Evolutionary conservation across 1,139 yeast genomes (phyloP), one percentile per base, ranked within the genome.

Genomic region (Yamadazyma sp.): DNA sequence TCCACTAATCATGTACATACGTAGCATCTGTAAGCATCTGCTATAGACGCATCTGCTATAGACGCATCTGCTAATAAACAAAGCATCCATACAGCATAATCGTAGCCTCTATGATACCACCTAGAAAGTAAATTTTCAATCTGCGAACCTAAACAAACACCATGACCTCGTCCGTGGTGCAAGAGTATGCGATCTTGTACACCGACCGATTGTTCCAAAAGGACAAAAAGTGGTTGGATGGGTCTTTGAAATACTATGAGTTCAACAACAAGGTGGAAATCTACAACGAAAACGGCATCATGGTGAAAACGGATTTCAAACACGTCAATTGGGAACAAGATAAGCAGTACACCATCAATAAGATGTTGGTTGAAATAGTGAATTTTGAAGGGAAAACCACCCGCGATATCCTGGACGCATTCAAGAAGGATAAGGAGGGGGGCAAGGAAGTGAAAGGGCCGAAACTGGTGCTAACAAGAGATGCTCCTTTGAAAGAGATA

Each of bases 191-290:
- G 8, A 40, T 48, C 11, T 62, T 77, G 32, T 77, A 68, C 60
- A 70, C 82, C 4, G 54, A 61, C 20, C 58, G 82, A 30, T 50
- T 79, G 26, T 53, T 54, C 1, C 83, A 80, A 52, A 75, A 69
- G 51, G 69, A 68, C 29, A 79, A 79, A 54, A 62, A 58, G 41
- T 80, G 84, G 83, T 56, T 60, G 37, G 85, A 80, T 47, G 86
- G 86, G 2, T 53, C 45, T 17, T 55, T 79, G 35, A 64, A 61
- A 41, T 74, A 62, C 54, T 77, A 72, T 53, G 71, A 66, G 45
- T 62, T 73, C 55, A 79, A 79, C 51, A 62, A 66, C 37, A 71
- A 74, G 45, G 54, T 75, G 4, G 75, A 75, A 47, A 56, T 79
- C 14, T 59, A 57, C 38, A 69, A 67, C 42, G 68, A 64, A 11